These are phyloP conservation scores for Chaetomiaceae sp. DNA, from an alignment of 2,329 filamentous ascomycete genomes.

Conservation along the genomic window DNA sequence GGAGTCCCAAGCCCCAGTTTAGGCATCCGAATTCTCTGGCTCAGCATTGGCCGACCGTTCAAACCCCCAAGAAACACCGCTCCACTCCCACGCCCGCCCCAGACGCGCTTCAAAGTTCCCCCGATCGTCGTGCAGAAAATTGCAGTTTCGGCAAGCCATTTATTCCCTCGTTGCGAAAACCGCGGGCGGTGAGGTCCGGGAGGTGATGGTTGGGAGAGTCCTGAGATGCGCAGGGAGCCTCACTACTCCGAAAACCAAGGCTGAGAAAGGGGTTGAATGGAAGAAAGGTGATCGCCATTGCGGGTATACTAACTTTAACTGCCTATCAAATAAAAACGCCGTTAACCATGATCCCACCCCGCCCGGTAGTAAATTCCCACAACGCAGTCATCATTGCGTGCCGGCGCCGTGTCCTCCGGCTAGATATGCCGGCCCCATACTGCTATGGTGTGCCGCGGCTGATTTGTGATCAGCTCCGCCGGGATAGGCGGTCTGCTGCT, in stretches of 20 bases:
- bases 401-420: background rate
- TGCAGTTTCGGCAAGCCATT: too few relatives aligned
- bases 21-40: slow-evolving; percentile 13
- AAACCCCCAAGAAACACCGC: background rate
- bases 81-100: too few relatives aligned
- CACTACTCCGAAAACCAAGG: background rate
- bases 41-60: slow-evolving; percentile 6
- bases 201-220: too few relatives aligned
- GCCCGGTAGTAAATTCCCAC: too few relatives aligned
- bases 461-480: background rate
- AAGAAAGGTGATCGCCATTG: slow-evolving; percentile 1
- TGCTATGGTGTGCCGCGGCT: background rate
- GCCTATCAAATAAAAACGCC: too few relatives aligned
- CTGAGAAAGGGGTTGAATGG: background rate
- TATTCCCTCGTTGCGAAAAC: too few relatives aligned
- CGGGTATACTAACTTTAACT: too few relatives aligned
- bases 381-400: background rate
- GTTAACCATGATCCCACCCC: too few relatives aligned
- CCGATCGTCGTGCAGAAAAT: too few relatives aligned
- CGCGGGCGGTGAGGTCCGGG: too few relatives aligned
- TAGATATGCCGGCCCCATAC: background rate
- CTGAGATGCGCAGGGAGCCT: too few relatives aligned
- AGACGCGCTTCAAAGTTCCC: too few relatives aligned
- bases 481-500: background rate
- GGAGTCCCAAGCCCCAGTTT: slow-evolving; percentile 9